Evolutionary conservation across 1,284 basidiomycete genomes (phyloP).

Genomic region (Wolfiporia cocos): DNA sequence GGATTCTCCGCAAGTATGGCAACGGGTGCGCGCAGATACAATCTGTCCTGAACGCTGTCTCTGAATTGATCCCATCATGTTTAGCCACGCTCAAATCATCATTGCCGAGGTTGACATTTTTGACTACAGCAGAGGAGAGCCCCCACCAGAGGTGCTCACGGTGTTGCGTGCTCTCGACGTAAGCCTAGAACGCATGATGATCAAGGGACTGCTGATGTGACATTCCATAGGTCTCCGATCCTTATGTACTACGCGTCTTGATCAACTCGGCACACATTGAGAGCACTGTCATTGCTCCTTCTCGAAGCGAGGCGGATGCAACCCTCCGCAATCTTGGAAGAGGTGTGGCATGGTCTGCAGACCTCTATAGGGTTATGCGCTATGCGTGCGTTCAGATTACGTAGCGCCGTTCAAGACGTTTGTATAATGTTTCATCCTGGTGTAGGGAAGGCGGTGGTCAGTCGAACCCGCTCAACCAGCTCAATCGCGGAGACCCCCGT

Average conservation of each 20-base stretch:
- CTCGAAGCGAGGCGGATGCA: conserved; percentile 54
- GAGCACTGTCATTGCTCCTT: conserved; percentile 56
- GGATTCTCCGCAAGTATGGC: conserved; percentile 46
- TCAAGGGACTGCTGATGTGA: too few relatives aligned
- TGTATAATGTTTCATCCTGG: not conserved
- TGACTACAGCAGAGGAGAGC: conserved; percentile 70
- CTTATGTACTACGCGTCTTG: conserved; percentile 75
- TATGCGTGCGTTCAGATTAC: conserved; percentile 44
- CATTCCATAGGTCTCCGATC: conserved; percentile 59
- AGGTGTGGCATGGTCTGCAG: conserved; percentile 52
- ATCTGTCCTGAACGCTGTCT: not conserved
- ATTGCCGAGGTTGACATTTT: conserved; percentile 70
- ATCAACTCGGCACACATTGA: conserved; percentile 78
- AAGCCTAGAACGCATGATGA: too few relatives aligned
- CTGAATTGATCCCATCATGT: not conserved
- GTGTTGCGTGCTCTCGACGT: conserved; percentile 84
- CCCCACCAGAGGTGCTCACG: conserved; percentile 55
- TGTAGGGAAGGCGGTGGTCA: conserved; percentile 62
- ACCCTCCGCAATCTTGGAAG: conserved; percentile 39
- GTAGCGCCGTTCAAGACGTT: not conserved
- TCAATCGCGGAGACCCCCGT: conserved; percentile 33
- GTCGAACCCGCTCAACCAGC: conserved; percentile 32
- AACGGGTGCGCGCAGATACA: conserved; percentile 47
- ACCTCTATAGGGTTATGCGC: conserved; percentile 53
- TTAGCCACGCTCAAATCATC: conserved; percentile 44